Base-by-base conservation (phyloP, 2,329 filamentous ascomycete genomes). In the Epichloe sylvatica region DNA sequence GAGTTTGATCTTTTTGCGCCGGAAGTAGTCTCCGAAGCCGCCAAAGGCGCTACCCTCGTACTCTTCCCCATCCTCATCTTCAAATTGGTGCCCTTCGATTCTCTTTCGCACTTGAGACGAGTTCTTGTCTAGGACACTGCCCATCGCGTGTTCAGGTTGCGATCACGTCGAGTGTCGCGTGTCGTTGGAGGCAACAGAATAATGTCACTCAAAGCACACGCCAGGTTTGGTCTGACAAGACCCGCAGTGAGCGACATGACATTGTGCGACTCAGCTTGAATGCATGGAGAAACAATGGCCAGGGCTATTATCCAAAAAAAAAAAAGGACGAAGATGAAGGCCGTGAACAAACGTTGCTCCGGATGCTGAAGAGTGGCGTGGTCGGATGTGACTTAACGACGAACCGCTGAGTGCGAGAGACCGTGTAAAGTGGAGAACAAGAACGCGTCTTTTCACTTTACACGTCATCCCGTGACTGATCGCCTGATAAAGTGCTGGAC, bases 1-100 rank as follows among this genome's bases (percentile, higher is more conserved):
- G 3, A 98, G 76, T 63, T 98, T 98, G 66, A 95, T 81, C 73
- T 94, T 96, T 72, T 98, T 98, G 50, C 90, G 83, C 46, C 90
- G 78, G 63, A 96, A 94, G 66, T 97, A 98, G 61, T 97, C 91
- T 23, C 74, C 69, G 60, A 97, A 94, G 8, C 90, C 91, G 25
- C 88, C 87, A 65, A 97, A 98, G 47, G 78, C 79, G 54, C 89
- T 96, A 2, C 75, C 79, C 51, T 83, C 81, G 64, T 98, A 98
- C 64, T 98, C 94, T 51, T 97, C 91, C 51, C 92, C 91, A 23
- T 77, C 77, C 63, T 96, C 89, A 60, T 85, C 76, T 2, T 83
- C 73, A 63, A 96, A 97, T 2, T 74, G 77, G 66, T 95, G 80
- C 15, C 60, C 61, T 49, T 80, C 74, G 53, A 83, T 80, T 56